Evolutionary conservation across 176 grass and related monocot genomes (phyloP).

Genomic region (Oryza meyeriana): DNA sequence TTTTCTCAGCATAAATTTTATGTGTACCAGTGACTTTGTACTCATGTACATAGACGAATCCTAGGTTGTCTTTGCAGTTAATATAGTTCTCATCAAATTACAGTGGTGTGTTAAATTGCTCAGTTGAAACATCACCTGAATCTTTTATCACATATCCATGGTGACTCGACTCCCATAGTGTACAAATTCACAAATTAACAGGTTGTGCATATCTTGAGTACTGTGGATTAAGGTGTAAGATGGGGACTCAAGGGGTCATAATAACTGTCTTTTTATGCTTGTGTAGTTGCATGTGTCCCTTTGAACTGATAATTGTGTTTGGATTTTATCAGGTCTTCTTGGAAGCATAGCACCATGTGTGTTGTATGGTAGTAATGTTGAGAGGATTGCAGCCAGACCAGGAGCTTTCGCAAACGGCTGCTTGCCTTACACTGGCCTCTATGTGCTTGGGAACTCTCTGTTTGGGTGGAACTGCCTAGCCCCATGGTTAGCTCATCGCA

Average conservation of each 20-base stretch:
- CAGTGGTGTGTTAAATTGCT: neutral
- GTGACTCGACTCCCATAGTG: neutral
- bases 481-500: constrained; percentile 70
- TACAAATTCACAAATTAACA: neutral
- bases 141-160: neutral
- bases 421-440: constrained; percentile 84
- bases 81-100: neutral
- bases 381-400: constrained; percentile 61
- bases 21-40: neutral
- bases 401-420: constrained; percentile 78
- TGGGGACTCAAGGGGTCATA: neutral
- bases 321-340: constrained; percentile 65
- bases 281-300: neutral
- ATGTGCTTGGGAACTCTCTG: constrained; percentile 67
- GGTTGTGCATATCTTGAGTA: neutral
- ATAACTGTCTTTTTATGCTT: neutral
- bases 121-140: neutral
- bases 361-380: constrained; percentile 80
- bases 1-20: neutral
- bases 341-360: constrained; percentile 79
- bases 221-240: neutral
- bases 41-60: neutral
- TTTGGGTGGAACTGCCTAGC: constrained; percentile 94
- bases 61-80: neutral
- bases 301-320: constrained; percentile 10